These are phyloP conservation scores for Dillenia suffruticosa DNA, from an alignment of 164 flowering plant genomes.

Conservation along the genomic window DNA sequence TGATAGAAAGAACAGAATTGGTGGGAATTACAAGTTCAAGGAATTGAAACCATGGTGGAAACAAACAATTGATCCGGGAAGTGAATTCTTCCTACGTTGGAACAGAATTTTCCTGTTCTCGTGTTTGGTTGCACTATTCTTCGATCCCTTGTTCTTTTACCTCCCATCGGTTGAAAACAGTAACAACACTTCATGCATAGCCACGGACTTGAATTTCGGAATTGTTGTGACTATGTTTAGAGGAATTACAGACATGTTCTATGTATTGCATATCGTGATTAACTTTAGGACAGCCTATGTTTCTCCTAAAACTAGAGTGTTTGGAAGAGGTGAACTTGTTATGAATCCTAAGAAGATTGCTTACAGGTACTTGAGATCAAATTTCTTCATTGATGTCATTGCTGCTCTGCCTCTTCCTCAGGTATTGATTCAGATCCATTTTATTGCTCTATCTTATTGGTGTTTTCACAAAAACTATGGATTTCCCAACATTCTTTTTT, in stretches of 20 bases:
- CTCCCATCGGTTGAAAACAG: constrained; percentile 49
- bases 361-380: constrained; percentile 56
- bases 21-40: constrained; percentile 27
- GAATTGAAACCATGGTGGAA: constrained; percentile 45
- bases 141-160: constrained; percentile 84
- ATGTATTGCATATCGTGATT: constrained; percentile 56
- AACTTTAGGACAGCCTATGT: constrained; percentile 80
- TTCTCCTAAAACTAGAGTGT: constrained; percentile 69
- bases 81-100: constrained; percentile 70
- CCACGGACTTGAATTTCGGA: constrained; percentile 52
- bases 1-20: constrained; percentile 24
- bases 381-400: constrained; percentile 66
- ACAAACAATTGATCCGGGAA: constrained; percentile 76
- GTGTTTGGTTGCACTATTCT: constrained; percentile 77
- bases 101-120: constrained; percentile 68
- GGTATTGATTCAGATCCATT: constrained; percentile 30
- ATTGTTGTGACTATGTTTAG: constrained; percentile 65
- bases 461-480: not conserved
- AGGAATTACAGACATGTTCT: constrained; percentile 67
- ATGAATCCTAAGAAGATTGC: constrained; percentile 79
- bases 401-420: constrained; percentile 89
- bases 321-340: constrained; percentile 92
- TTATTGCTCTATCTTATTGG: not conserved
- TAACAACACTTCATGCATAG: constrained; percentile 36
- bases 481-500: no score